Base-by-base conservation (phyloP, 2,329 filamentous ascomycete genomes). In the Aspergillus neoniger region DNA sequence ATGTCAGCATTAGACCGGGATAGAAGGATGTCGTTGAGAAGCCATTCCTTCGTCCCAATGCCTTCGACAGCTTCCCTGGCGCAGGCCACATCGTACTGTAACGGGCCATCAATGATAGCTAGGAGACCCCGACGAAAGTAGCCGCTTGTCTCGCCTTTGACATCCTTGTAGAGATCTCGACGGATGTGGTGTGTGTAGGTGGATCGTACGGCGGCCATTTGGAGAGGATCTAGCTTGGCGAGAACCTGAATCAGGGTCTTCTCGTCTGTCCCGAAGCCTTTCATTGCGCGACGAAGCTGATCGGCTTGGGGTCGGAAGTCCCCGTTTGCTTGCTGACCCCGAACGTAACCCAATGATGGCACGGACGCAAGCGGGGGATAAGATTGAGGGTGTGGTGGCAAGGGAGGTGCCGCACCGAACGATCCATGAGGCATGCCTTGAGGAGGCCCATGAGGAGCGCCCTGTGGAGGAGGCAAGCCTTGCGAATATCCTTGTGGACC, bases 261-360 rank as follows among this genome's bases (percentile, higher is more conserved):
- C 75, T 97, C 93, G 70, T 98, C 87, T 0, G 93, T 97, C 36
- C 93, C 94, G 63, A 96, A 91, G 0, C 92, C 92, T 76, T 96
- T 96, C 92, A 97, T 96, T 2, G 94, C 91, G 67, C 85, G 85
- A 56, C 91, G 86, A 21, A 96, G 80, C 4, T 82, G 85, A 59
- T 92, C 85, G 0, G 91, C 90, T 67, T 95, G 88, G 12, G 81
- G 79, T 3, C 80, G 82, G 51, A 86, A 88, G 65, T 96, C 88
- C 17, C 83, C 80, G 30, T 85, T 82, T 47, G 91, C 89, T 49
- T 85, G 80, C 69, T 91, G 89, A 12, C 86, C 85, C 0, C 89
- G 83, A 2, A 87, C 86, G 70, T 96, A 97, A 38, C 93, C 93
- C 0, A 84, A 77, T 0, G 90, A 90, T 0, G 91, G 86, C 10